phyloP scores from a whole-genome alignment of 2,329 filamentous ascomycete species.

The Hypoxylon sp. region DNA sequence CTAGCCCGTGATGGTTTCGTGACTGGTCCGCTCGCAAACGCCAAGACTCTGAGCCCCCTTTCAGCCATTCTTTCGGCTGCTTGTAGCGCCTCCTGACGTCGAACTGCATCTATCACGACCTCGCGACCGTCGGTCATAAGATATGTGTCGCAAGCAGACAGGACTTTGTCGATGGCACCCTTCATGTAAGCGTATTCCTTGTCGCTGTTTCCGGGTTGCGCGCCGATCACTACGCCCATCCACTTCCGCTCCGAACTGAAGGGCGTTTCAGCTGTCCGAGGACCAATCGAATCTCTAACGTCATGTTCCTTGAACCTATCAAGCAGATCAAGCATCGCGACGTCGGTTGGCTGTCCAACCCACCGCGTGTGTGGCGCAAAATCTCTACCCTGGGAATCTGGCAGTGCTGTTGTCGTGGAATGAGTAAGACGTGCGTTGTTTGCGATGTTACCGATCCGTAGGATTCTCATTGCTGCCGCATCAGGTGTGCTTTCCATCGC shows the following conservation, averaged over 20 bases:
- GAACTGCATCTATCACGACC: constrained; percentile 79
- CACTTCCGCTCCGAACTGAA: constrained; percentile 98
- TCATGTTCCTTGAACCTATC: constrained; percentile 93
- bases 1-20: constrained; percentile 55
- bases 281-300: constrained; percentile 84
- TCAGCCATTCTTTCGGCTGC: constrained; percentile 88
- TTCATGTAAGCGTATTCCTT: constrained; percentile 94
- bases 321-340: constrained; percentile 93
- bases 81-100: constrained; percentile 75
- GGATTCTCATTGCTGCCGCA: constrained; percentile 77
- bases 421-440: constrained; percentile 89
- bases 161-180: constrained; percentile 86
- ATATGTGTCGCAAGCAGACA: constrained; percentile 90
- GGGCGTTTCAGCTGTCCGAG: constrained; percentile 82
- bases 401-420: constrained; percentile 80
- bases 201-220: constrained; percentile 63
- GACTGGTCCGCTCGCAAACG: constrained; percentile 86
- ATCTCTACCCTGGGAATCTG: constrained; percentile 77
- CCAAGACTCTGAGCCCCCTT: constrained; percentile 88
- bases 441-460: constrained; percentile 94
- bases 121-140: constrained; percentile 86
- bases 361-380: constrained; percentile 79
- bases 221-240: constrained; percentile 93
- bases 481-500: constrained; percentile 67
- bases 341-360: constrained; percentile 96